These are phyloP conservation scores for Arthrinium phaeospermum DNA, from an alignment of 2,329 filamentous ascomycete species.

Conservation along the genomic window DNA sequence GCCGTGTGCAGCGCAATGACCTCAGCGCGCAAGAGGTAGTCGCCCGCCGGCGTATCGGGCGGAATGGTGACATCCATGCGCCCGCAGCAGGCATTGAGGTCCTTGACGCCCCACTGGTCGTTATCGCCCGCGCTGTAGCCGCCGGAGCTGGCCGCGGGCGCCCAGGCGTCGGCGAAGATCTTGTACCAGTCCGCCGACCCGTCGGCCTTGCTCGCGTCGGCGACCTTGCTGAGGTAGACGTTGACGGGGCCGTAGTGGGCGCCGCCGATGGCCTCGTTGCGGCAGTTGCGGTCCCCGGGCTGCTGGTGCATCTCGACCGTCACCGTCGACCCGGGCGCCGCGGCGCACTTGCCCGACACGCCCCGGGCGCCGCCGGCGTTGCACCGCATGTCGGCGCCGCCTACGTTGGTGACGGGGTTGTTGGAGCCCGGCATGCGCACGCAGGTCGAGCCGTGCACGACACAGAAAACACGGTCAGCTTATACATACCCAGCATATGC, in stretches of 20 bases:
- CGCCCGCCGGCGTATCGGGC: conserved; percentile 47
- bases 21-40: conserved; percentile 56
- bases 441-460: not conserved
- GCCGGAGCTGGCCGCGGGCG: conserved; percentile 36
- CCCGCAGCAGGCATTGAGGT: conserved; percentile 48
- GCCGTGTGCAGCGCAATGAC: conserved; percentile 55
- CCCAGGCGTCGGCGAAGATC: conserved; percentile 50
- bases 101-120: conserved; percentile 53
- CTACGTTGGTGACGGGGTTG: conserved; percentile 47
- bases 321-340: conserved; percentile 53
- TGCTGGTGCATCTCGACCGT: conserved; percentile 62
- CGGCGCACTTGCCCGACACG: conserved; percentile 49
- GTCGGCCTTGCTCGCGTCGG: conserved; percentile 42
- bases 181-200: conserved; percentile 49
- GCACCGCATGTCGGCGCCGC: conserved; percentile 48
- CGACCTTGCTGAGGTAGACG: conserved; percentile 47
- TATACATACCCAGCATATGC: not conserved
- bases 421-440: conserved; percentile 10
- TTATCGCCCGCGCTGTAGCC: conserved; percentile 42
- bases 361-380: conserved; percentile 44
- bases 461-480: not conserved
- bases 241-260: conserved; percentile 50
- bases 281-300: conserved; percentile 41
- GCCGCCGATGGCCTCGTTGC: conserved; percentile 45
- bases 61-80: conserved; percentile 46